phyloP scores from a whole-genome alignment of 2,329 filamentous ascomycete species.

The Phyllosticta citrichinensis region DNA sequence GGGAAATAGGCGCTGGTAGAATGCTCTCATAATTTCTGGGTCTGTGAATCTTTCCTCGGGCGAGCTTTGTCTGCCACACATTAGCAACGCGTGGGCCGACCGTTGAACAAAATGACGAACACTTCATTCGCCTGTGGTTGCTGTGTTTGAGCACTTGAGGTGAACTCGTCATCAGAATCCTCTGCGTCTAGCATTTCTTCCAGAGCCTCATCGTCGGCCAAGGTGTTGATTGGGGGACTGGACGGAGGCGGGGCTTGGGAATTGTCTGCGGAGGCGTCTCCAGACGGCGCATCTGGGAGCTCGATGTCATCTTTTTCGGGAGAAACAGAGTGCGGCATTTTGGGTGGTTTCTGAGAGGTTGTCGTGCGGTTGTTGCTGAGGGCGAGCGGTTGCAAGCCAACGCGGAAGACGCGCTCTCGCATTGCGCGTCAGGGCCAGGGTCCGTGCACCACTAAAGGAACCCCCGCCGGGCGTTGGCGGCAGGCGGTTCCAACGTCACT shows the following conservation, averaged over 20 bases:
- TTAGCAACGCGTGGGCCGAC: neutral
- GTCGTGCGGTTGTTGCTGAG: neutral
- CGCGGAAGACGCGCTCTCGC: conserved; percentile 5
- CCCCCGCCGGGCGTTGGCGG: neutral
- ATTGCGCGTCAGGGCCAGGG: neutral
- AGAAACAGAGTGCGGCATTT: conserved; percentile 39
- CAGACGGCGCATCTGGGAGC: conserved; percentile 29
- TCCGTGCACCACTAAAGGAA: neutral
- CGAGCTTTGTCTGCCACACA: conserved; percentile 15
- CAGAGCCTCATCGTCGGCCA: conserved; percentile 29
- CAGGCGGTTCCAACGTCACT: neutral
- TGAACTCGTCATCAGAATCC: conserved; percentile 48
- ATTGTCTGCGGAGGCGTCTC: neutral
- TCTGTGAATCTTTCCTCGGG: conserved; percentile 48
- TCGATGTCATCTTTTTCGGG: conserved; percentile 30
- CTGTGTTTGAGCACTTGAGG: conserved; percentile 38
- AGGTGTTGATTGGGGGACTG: conserved; percentile 17
- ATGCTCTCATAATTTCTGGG: conserved; percentile 78
- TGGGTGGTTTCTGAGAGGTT: neutral
- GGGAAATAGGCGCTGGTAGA: conserved; percentile 92
- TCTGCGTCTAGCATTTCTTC: conserved; percentile 52
- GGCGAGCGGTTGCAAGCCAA: neutral
- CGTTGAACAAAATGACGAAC: neutral
- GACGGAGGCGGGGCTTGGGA: conserved; percentile 21
- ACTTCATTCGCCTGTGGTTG: neutral